Evolutionary conservation across 2,329 filamentous ascomycete species (phyloP), one percentile per base, ranked within the genome.

Genomic region (Fusarium tupiense): DNA sequence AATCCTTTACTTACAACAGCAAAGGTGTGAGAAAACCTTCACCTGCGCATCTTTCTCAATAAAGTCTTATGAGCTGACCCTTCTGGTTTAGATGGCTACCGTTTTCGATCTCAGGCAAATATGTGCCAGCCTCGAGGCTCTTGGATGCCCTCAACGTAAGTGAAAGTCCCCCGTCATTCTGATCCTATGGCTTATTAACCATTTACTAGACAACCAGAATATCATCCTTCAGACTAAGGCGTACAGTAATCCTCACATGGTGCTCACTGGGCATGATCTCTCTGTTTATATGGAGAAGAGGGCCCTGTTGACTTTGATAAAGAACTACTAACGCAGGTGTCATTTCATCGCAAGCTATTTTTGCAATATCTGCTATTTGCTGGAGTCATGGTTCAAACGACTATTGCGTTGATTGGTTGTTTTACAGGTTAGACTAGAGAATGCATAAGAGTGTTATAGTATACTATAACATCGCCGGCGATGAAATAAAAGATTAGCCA

Each of bases 101-200:
- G 11, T 54, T 54, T 54, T 40, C 20, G 35, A 54, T 40, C 52
- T 54, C 14, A 40, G 6, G 20, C 52, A 54, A 54, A n/a, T 5
- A 8, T 54, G 35, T 54, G 24, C 20, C 3, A 29, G 24, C 24
- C 52, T 40, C 8, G 24, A 54, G 35, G 52, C 52, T 17, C 52
- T 54, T 10, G 52, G 52, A 8, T 40, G 20, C 14, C 24, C 52
- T 40, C 20, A 40, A 17, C 3, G 52, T 54, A 4, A 29, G 35
- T 54, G 0, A 8, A 8, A 4, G 0, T 8, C 4, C 13, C 4
- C 3, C 3, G 3, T 29, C 6, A 11, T 16, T 22, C 4, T 8
- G 20, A 4, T 0, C 0, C 9, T 5, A n/a, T 13, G 8, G 7
- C 9, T n/a, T 10, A 26, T 6, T 10, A 6, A 29, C 20, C 0